phyloP scores from a whole-genome alignment of 441 rosid genomes.

The Gossypium trilobum region DNA sequence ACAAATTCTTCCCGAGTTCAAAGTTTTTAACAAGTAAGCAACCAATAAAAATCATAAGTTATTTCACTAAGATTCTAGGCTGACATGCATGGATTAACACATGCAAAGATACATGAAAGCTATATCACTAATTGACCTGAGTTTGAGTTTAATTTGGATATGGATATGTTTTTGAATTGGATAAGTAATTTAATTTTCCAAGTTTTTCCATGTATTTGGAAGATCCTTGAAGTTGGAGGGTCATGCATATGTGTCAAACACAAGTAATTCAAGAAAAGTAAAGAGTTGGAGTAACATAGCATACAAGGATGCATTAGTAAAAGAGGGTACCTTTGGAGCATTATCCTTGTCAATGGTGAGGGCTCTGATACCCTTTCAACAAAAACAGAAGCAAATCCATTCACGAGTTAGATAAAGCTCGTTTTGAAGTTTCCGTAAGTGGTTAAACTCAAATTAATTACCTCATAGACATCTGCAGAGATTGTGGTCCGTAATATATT shows the following conservation, averaged over 20 bases:
- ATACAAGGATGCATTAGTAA: not conserved
- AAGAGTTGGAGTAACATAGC: not conserved
- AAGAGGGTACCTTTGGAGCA: constrained; percentile 60
- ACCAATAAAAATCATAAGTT: not conserved
- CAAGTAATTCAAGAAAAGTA: not conserved
- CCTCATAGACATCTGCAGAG: constrained; percentile 82
- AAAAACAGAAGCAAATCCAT: not conserved
- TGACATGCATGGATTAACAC: not conserved
- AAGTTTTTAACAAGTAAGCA: not conserved
- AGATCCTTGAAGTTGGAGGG: not conserved
- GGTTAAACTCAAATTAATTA: constrained; percentile 18
- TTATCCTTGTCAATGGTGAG: constrained; percentile 81
- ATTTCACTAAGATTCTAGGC: not conserved
- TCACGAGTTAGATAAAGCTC: not conserved
- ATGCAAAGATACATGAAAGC: not conserved
- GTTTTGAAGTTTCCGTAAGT: not conserved
- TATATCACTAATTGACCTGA: not conserved
- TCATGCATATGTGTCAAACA: not conserved
- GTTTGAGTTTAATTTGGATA: not conserved
- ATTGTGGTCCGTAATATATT: constrained; percentile 53
- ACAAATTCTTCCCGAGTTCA: not conserved
- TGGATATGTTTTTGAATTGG: not conserved
- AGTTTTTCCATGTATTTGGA: not conserved
- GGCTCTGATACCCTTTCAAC: constrained; percentile 72
- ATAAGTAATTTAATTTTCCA: not conserved